Evolutionary conservation across 176 grass and related monocot genomes (phyloP).

Genomic region (Paspalum vaginatum): DNA sequence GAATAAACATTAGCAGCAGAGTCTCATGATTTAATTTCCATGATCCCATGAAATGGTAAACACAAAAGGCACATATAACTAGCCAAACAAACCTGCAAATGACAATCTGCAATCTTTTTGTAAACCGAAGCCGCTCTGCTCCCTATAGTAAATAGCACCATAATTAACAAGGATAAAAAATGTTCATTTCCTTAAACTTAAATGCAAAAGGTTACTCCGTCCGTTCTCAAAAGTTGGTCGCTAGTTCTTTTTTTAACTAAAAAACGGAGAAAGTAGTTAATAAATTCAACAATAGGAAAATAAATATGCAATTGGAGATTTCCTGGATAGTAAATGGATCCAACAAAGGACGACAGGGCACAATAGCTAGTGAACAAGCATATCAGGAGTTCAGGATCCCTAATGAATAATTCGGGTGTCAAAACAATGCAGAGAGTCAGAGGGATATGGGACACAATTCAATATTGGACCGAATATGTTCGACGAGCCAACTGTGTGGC

Average conservation of each 20-base stretch:
- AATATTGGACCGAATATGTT: background rate
- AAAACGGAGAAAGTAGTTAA: background rate
- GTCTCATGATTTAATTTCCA: background rate
- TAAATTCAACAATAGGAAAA: background rate
- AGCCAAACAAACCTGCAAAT: slow-evolving; percentile 17
- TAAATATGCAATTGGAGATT: background rate
- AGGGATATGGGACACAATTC: background rate
- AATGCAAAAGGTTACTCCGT: background rate
- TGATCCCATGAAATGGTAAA: background rate
- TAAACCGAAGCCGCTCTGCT: slow-evolving; percentile 13
- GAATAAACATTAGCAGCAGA: background rate
- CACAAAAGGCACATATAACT: background rate
- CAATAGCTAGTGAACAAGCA: background rate
- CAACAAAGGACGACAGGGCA: background rate
- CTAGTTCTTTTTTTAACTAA: no score
- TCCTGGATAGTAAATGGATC: slow-evolving; percentile 1
- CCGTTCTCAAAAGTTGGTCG: no score
- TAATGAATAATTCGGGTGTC: background rate
- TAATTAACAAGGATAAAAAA: background rate
- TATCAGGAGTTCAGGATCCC: background rate
- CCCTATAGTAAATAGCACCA: slow-evolving; percentile 7
- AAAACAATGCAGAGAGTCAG: background rate
- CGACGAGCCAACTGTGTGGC: background rate
- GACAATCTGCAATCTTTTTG: slow-evolving; percentile 23
- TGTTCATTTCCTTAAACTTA: background rate